Base-by-base conservation (phyloP, 2,329 filamentous ascomycete genomes). In the Thermothelomyces thermophilus region DNA sequence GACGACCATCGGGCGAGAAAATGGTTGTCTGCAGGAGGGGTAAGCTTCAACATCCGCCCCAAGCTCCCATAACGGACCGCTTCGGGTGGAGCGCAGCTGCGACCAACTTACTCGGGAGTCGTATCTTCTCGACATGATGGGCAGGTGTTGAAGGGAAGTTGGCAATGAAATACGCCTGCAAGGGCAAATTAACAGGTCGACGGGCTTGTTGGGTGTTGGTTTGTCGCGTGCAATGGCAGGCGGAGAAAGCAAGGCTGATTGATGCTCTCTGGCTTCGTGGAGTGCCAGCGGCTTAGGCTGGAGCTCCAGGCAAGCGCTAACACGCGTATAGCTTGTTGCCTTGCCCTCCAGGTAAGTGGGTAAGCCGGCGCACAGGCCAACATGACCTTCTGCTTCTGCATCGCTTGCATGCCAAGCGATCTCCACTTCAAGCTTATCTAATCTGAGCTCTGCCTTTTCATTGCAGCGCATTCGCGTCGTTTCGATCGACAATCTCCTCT, bases 1-100 rank as follows among this genome's bases (percentile, higher is more conserved):
- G 82, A 66, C 93, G 90, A 58, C 93, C 93, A 75, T 98, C 93
- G 53, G 93, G 93, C 54, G 93, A 98, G 83, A 98, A 98, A 80
- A 98, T 98, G 68, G 93, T 98, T 63, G 93, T 98, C 90, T 95
- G 63, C 41, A 39, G 20, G 20, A 19, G 22, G 17, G 26, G 61
- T 58, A 7, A 64, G 60, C 56, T 56, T 54, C 46, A 34, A 30
- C 36, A 50, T 53, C 22, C 34, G 19, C 34, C 36, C 33, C 17
- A 31, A 28, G 47, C 24, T 40, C 34, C 37, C 46, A 50, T 43
- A 41, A 20, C 41, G 52, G 52, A 44, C 45, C 37, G 30, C 50
- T 30, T 34, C 22, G 34, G 26, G 33, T 24, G 37, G 28, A 37
- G 43, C 17, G 3, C 24, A 9, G 24, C 24, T 5, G 53, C 51